Evolutionary conservation across 2,329 filamentous ascomycete genomes (phyloP).

Genomic region (Dactylella cylindrospora): DNA sequence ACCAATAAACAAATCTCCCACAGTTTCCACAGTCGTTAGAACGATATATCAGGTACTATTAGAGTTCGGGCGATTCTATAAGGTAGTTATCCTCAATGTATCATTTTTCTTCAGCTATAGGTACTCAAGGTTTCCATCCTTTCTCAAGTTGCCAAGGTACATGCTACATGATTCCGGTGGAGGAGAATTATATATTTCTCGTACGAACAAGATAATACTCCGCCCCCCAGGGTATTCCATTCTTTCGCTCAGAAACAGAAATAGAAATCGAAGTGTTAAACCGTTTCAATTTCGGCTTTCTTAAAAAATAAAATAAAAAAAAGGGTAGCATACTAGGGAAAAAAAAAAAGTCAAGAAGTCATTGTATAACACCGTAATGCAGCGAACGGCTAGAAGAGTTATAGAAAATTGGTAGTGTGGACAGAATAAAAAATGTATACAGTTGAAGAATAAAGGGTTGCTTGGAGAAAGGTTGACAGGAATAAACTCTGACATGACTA

Average conservation of each 20-base stretch:
- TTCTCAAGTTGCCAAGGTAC: too few relatives aligned
- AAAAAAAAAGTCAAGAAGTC: too few relatives aligned
- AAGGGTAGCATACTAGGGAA: constrained; percentile 5
- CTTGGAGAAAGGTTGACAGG: too few relatives aligned
- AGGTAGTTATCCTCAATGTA: too few relatives aligned
- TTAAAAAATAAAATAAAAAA: constrained; percentile 1
- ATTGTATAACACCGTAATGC: constrained; percentile 13
- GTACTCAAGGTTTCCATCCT: too few relatives aligned
- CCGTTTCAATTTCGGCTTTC: neutral
- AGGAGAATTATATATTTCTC: neutral
- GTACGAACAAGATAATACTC: neutral
- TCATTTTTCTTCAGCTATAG: too few relatives aligned
- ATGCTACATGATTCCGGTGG: too few relatives aligned
- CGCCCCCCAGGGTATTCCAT: neutral
- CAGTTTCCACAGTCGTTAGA: too few relatives aligned
- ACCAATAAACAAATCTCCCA: too few relatives aligned
- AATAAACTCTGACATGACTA: too few relatives aligned
- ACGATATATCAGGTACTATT: too few relatives aligned
- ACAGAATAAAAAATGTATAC: constrained; percentile 31
- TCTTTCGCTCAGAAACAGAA: neutral
- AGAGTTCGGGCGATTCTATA: too few relatives aligned
- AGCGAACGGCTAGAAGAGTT: constrained; percentile 21
- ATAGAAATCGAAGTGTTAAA: neutral
- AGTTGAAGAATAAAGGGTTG: constrained; percentile 43
- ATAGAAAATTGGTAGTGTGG: neutral